Base-by-base conservation (phyloP, 2,329 filamentous ascomycete species). In the Kalmusia sp. region DNA sequence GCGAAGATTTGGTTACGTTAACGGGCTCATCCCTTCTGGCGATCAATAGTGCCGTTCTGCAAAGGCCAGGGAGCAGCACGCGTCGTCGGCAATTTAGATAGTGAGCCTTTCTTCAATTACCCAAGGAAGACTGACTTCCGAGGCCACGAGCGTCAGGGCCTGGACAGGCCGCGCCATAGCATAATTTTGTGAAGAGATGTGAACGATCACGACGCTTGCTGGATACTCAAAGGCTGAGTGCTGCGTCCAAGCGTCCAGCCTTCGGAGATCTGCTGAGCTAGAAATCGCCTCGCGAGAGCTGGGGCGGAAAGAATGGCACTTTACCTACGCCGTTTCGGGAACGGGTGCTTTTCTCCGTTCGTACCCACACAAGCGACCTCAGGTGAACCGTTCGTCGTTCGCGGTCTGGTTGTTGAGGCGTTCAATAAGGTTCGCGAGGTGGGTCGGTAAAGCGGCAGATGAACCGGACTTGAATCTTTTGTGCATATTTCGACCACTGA, bases 161-260 rank as follows among this genome's bases (percentile, higher is more conserved):
- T 39, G 54, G 55, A 33, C 54, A 22, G 52, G 55, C 40, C 24
- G 33, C 33, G 51, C 24, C 44, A 63, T 56, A 54, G 63, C 61
- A 65, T 65, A 61, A 64, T 30, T 60, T 55, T 64, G 55, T 58
- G 63, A 63, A 60, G 25, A 54, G 39, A 47, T 53, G 48, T 61
- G 55, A 54, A 58, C 31, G 46, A 51, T 12, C 28, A 52, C 45
- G 34, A 44, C 49, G 33, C 22, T 48, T 58, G 47, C 41, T 57
- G 52, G 52, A 38, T 41, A 50, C 15, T 44, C 28, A 28, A 54
- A 49, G 46, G 40, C 39, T 56, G 43, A 39, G 35, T 51, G 25
- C 30, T 40, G 40, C 44, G 33, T 34, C 44, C 44, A 47, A 37
- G 44, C 31, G 44, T 28, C 44, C 9, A 37, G 33, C 12, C 30